These are phyloP conservation scores for Pichia heedii DNA, from an alignment of 805 yeast species.

Conservation along the genomic window DNA sequence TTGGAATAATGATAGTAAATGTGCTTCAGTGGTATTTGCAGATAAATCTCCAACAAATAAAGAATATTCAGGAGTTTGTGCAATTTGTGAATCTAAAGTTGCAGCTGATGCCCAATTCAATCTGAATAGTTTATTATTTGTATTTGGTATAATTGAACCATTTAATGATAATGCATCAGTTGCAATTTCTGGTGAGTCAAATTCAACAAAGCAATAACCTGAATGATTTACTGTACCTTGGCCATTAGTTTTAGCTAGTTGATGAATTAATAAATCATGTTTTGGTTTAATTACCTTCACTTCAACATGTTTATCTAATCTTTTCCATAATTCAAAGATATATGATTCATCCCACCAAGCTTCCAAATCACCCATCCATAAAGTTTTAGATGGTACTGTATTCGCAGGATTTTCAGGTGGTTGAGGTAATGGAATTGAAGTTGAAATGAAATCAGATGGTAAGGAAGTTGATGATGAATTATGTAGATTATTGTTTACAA, in stretches of 20 bases:
- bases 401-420: slow-evolving; percentile 47
- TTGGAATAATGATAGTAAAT: slow-evolving; percentile 62
- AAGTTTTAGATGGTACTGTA: slow-evolving; percentile 52
- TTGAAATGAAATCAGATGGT: slow-evolving; percentile 12
- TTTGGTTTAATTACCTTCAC: slow-evolving; percentile 56
- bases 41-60: slow-evolving; percentile 78
- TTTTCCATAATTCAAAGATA: slow-evolving; percentile 50
- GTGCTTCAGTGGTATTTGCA: slow-evolving; percentile 75
- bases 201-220: slow-evolving; percentile 77
- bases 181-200: slow-evolving; percentile 59
- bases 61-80: slow-evolving; percentile 68
- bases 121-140: slow-evolving; percentile 52
- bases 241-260: slow-evolving; percentile 22
- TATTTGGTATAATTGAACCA: slow-evolving; percentile 55
- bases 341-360: slow-evolving; percentile 68
- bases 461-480: slow-evolving; percentile 3
- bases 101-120: slow-evolving; percentile 84
- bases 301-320: slow-evolving; percentile 44
- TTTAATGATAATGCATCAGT: slow-evolving; percentile 58
- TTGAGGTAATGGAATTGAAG: slow-evolving; percentile 34
- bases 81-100: slow-evolving; percentile 59
- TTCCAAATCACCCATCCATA: slow-evolving; percentile 87
- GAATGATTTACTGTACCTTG: slow-evolving; percentile 25
- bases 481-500: neutral
- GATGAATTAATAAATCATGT: slow-evolving; percentile 28